Percentiles rank a stretch among this genome's conserved stretches.
phyloP scores from a whole-genome alignment of 2,329 filamentous ascomycete species.

The Aulographum hederae region DNA sequence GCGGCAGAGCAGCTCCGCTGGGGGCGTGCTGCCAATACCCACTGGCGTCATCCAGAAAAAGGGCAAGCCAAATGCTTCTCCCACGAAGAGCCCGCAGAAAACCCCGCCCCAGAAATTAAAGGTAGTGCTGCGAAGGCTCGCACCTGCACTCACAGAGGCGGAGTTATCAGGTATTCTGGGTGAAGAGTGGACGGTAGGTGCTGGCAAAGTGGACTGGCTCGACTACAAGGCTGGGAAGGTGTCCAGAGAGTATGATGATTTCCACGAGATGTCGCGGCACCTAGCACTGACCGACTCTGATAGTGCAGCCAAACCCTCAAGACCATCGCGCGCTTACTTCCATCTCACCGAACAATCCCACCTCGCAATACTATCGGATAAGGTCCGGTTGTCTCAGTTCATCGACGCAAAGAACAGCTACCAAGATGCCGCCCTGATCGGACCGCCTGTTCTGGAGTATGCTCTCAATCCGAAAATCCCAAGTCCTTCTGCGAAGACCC shows the following conservation, averaged over 20 bases:
- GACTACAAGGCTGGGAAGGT: constrained; percentile 57
- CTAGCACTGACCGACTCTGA: constrained; percentile 1
- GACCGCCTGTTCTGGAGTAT: constrained; percentile 65
- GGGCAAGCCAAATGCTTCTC: constrained; percentile 1
- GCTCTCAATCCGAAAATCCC: constrained; percentile 73
- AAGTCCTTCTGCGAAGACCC: constrained; percentile 52
- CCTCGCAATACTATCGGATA: constrained; percentile 48
- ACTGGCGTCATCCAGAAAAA: constrained; percentile 17
- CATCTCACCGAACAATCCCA: constrained; percentile 58
- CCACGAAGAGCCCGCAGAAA: constrained; percentile 14
- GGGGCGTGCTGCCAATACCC: constrained; percentile 17
- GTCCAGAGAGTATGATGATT: constrained; percentile 67
- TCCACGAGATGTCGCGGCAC: neutral
- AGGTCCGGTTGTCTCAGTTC: constrained; percentile 52
- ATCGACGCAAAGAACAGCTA: constrained; percentile 66
- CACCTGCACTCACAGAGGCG: constrained; percentile 62
- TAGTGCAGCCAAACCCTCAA: constrained; percentile 71
- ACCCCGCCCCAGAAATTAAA: constrained; percentile 51
- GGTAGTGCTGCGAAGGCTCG: constrained; percentile 65
- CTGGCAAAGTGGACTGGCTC: constrained; percentile 72
- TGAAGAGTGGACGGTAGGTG: constrained; percentile 63
- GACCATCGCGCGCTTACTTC: constrained; percentile 64
- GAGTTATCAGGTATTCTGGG: constrained; percentile 62
- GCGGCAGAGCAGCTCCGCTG: too few relatives aligned
- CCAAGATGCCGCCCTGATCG: constrained; percentile 53